Evolutionary conservation across 306 rosid genomes (phyloP).

Genomic region (Inga oerstediana): DNA sequence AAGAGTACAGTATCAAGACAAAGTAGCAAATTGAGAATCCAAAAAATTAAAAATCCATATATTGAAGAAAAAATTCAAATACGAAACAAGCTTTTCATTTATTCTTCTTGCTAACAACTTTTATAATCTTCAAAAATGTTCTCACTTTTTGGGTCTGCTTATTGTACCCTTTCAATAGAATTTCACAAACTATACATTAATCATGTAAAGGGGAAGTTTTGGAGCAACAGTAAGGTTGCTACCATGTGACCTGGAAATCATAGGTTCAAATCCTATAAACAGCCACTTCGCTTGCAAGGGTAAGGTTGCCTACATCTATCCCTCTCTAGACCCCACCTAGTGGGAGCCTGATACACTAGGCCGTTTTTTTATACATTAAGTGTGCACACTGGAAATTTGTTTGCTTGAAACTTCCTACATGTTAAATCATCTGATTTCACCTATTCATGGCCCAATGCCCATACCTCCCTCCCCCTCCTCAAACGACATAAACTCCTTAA

Average conservation of each 20-base stretch:
- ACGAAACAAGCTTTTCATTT: neutral
- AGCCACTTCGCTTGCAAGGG: too few relatives aligned
- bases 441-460: neutral
- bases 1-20: neutral
- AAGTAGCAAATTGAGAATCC: neutral
- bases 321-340: too few relatives aligned
- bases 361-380: too few relatives aligned
- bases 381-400: neutral
- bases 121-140: neutral
- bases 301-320: too few relatives aligned
- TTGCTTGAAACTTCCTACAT: neutral
- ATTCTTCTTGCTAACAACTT: neutral
- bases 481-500: conserved; percentile 1
- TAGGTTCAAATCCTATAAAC: too few relatives aligned
- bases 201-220: neutral
- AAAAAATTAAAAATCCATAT: neutral
- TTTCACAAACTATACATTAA: neutral
- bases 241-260: too few relatives aligned
- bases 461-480: neutral
- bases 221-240: too few relatives aligned
- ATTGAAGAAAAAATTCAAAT: neutral
- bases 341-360: too few relatives aligned
- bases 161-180: neutral
- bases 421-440: neutral
- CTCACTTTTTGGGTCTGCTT: neutral